A percentile compares a stretch with the other conserved stretches of the same genome.
phyloP scores from a whole-genome alignment of 306 rosid species.

The Glycine latifolia region DNA sequence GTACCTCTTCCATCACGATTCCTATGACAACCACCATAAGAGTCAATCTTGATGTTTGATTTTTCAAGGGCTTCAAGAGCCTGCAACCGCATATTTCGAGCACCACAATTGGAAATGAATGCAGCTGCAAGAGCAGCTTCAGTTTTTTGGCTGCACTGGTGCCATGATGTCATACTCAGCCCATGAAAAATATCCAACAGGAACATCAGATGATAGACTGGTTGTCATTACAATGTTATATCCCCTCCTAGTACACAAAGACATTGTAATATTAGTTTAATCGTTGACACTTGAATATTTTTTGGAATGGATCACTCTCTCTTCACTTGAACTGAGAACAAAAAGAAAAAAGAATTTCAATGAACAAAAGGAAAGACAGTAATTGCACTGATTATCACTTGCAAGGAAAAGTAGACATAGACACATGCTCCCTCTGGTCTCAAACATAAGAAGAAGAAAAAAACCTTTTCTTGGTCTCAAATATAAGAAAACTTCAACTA shows the following conservation, averaged over 20 bases:
- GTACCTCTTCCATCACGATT: slow-evolving; percentile 84
- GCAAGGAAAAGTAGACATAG: slow-evolving; percentile 17
- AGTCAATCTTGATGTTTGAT: slow-evolving; percentile 67
- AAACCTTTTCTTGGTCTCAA: too few relatives aligned
- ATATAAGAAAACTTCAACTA: too few relatives aligned
- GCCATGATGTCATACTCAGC: slow-evolving; percentile 99
- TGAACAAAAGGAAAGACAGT: not conserved
- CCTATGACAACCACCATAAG: slow-evolving; percentile 94
- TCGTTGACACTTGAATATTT: not conserved
- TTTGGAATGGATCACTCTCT: slow-evolving; percentile 27
- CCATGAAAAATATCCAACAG: slow-evolving; percentile 99
- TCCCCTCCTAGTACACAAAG: slow-evolving; percentile 70
- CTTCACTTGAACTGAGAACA: slow-evolving; percentile 23
- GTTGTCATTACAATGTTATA: slow-evolving; percentile 87
- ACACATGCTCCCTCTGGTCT: not conserved
- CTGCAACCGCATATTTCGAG: slow-evolving; percentile 91
- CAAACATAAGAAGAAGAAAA: too few relatives aligned
- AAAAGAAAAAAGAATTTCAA: slow-evolving; percentile 29
- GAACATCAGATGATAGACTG: slow-evolving; percentile 98
- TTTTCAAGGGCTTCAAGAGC: slow-evolving; percentile 94
- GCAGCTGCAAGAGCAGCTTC: slow-evolving; percentile 95
- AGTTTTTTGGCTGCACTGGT: slow-evolving; percentile 79
- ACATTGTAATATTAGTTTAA: slow-evolving; percentile 46
- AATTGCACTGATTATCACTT: slow-evolving; percentile 33
- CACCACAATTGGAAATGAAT: slow-evolving; percentile 96